Base-by-base conservation (phyloP, 345 rosid species). In the Salix arbutifolia region DNA sequence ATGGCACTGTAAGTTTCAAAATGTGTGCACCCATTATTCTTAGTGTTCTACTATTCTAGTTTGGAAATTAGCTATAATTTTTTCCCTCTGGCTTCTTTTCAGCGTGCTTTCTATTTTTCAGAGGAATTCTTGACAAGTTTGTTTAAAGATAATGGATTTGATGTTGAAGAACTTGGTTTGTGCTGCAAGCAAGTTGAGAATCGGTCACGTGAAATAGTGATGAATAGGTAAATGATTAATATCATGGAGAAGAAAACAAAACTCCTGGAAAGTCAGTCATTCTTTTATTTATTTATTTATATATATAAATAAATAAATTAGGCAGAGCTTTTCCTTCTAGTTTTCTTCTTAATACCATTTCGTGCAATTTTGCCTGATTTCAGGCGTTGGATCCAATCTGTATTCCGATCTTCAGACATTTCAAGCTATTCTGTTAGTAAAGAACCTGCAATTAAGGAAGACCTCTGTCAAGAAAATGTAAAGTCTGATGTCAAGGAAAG, bases 111-210 rank as follows among this genome's bases (percentile, higher is more conserved):
- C 90, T 95, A 93, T 81, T 95, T 95, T 70, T 88, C 96, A 50
- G 84, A 95, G 66, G 94, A 90, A 62, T 90, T 88, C 88, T 87
- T 93, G 84, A 83, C 87, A 76, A 83, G 77, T 70, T 82, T 91
- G 82, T 89, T 95, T 82, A 81, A 85, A 76, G 87, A 89, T 73
- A 85, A 89, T 80, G 94, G 97, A 74, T 91, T 91, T 76, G 83
- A 83, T 67, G 90, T 87, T 73, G 94, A 93, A 87, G 93, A 93
- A 74, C 82, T 91, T 71, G 91, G 76, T 79, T 77, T 93, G 78
- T 91, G 91, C 80, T 90, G 91, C 90, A 95, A 93, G 84, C 92
- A 95, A 91, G 94, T 95, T 75, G 97, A 93, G 87, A 95, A 93
- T 77, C 92, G 97, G 58, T 88, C 96, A 11, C 89, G 92, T 25